phyloP scores from a whole-genome alignment of 129 eudicot genomes.

The Calendula officinalis region DNA sequence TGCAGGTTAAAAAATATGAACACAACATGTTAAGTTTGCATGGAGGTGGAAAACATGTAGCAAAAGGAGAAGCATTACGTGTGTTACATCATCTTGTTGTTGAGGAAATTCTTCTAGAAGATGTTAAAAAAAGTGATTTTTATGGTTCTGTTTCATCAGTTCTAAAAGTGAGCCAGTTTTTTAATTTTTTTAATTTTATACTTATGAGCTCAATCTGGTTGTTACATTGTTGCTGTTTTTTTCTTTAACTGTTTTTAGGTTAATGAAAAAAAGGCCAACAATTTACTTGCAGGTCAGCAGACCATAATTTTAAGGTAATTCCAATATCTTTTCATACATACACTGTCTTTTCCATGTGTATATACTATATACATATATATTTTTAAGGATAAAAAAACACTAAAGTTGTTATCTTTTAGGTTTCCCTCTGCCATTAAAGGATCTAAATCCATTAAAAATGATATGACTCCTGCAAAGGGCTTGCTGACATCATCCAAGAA shows the following conservation, averaged over 20 bases:
- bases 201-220: neutral
- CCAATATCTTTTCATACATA: neutral
- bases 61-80: slow-evolving; percentile 86
- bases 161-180: slow-evolving; percentile 42
- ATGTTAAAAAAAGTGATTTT: slow-evolving; percentile 70
- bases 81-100: slow-evolving; percentile 76
- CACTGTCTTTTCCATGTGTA: neutral
- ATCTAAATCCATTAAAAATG: slow-evolving; percentile 44
- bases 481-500: slow-evolving; percentile 47
- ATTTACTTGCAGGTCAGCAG: slow-evolving; percentile 50
- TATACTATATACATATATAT: neutral
- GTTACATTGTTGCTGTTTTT: slow-evolving; percentile 3
- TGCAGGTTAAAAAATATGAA: slow-evolving; percentile 78
- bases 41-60: slow-evolving; percentile 78
- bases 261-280: slow-evolving; percentile 48
- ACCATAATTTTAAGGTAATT: slow-evolving; percentile 60
- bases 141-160: slow-evolving; percentile 84
- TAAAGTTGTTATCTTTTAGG: slow-evolving; percentile 37
- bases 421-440: slow-evolving; percentile 54
- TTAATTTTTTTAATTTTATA: neutral
- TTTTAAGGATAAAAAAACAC: neutral
- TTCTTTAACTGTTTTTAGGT: slow-evolving; percentile 44
- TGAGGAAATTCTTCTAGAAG: slow-evolving; percentile 78
- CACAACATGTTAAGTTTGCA: slow-evolving; percentile 70
- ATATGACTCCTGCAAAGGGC: slow-evolving; percentile 63